Conservation (phyloP, 257 asterid genomes). For the Solanum dulcamara region DNA sequence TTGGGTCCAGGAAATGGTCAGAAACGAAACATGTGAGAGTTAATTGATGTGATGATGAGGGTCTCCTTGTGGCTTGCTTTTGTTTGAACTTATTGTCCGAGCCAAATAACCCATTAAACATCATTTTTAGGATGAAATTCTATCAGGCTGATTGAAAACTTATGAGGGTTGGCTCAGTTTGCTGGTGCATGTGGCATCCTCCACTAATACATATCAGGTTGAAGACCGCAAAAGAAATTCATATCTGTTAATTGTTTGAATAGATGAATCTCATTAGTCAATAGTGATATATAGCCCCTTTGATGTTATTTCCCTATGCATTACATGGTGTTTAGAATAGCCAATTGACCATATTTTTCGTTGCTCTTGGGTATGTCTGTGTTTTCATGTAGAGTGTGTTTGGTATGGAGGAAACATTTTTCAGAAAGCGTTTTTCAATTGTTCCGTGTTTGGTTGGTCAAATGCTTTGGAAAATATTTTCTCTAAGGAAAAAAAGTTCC, state of each 20-base stretch:
- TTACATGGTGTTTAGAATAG: background rate
- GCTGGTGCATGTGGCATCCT: background rate
- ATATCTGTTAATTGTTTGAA: background rate
- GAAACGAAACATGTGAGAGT: background rate
- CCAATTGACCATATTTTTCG: background rate
- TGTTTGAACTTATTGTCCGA: background rate
- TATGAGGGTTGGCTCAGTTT: background rate
- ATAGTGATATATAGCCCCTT: background rate
- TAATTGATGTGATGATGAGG: background rate
- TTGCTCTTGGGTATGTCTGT: background rate
- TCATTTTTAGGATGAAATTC: background rate
- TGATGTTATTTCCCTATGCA: background rate
- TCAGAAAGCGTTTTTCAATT: too few relatives aligned
- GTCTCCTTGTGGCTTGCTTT: background rate
- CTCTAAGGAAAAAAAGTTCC: too few relatives aligned
- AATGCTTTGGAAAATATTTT: too few relatives aligned
- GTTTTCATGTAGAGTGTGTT: background rate
- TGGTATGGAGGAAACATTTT: too few relatives aligned
- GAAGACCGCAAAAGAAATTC: background rate
- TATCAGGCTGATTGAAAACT: background rate
- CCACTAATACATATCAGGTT: background rate
- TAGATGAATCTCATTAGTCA: background rate
- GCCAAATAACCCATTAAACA: background rate
- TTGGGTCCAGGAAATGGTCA: background rate
- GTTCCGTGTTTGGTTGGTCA: too few relatives aligned